Evolutionary conservation across 2,329 filamentous ascomycete species (phyloP), one percentile per base, ranked within the genome.

Genomic region (Penicillium sp.): DNA sequence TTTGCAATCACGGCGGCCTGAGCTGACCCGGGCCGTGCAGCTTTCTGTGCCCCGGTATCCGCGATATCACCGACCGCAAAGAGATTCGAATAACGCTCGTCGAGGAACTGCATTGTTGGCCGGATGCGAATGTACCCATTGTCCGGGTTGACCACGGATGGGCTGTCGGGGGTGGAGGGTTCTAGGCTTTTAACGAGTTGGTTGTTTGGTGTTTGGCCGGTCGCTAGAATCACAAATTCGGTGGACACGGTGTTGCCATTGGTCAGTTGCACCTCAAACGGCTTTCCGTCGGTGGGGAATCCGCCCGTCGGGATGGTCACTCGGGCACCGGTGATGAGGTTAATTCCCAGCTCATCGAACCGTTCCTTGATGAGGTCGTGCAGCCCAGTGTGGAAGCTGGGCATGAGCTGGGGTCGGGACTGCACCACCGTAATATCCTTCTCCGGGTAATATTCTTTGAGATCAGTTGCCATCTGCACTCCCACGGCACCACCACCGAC

Each of bases 401-500:
- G 70, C 72, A 75, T 74, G 19, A 75, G 57, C 54, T 69, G 68
- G 0, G 68, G 61, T 8, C 81, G 69, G 1, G 80, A 83, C 60
- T 83, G 80, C 3, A 83, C 69, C 9, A 83, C 65, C 0, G 75
- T 78, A 4, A 83, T 74, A 3, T 73, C 67, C 57, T 83, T 83
- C 4, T 76, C 71, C 0, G 79, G 79, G 56, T 79, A 81, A 11
- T 74, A 69, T 46, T 78, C 76, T 60, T 80, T 82, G 53, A 81
- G 70, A 57, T 83, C 81, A 0, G 78, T 75, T 0, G 80, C 80
- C 67, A 82, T 76, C 63, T 83, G 78, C 3, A 83, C 77, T 0
- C 81, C 80, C 0, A 82, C 80, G 1, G 81, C 80, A 1, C 81
- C 80, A 3, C 79, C 80, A 2, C 81, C 81, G 3, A 74, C 72